Conservation (phyloP, 192 early-diverging fungal genomes). For the Coemansia aciculifera region DNA sequence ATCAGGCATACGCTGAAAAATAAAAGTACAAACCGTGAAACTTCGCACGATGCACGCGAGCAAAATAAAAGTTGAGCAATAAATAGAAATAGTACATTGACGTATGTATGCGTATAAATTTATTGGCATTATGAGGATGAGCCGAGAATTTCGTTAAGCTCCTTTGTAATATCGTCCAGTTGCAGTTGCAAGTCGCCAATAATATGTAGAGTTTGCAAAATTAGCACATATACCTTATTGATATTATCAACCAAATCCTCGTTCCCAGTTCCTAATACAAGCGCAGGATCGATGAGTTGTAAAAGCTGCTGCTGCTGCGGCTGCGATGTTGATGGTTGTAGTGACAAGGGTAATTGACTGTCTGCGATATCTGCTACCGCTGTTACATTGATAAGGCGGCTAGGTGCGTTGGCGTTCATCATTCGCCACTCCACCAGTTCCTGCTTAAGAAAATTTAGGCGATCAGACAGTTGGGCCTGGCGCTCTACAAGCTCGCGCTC, state of each 20-base stretch:
- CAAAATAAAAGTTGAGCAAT: background rate
- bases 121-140: background rate
- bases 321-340: background rate
- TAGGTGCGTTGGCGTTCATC: slow-evolving; percentile 22
- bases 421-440: slow-evolving; percentile 43
- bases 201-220: slow-evolving; percentile 29
- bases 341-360: background rate
- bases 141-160: slow-evolving; percentile 35
- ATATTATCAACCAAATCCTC: slow-evolving; percentile 29
- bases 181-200: slow-evolving; percentile 43
- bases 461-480: slow-evolving; percentile 23
- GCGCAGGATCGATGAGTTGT: slow-evolving; percentile 27
- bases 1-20: background rate
- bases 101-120: background rate
- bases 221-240: slow-evolving; percentile 33
- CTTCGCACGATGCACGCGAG: background rate
- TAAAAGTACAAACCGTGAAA: background rate
- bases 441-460: slow-evolving; percentile 19
- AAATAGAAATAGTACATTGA: background rate
- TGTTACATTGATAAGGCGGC: background rate
- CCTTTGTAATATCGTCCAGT: slow-evolving; percentile 40
- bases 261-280: slow-evolving; percentile 10
- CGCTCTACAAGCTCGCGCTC: slow-evolving; percentile 35
- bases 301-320: background rate
- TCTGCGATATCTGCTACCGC: background rate